A percentile compares a stretch with the other conserved stretches of the same genome.
phyloP scores from a whole-genome alignment of 2,329 filamentous ascomycete genomes.

The Cryphonectria carpinicola region DNA sequence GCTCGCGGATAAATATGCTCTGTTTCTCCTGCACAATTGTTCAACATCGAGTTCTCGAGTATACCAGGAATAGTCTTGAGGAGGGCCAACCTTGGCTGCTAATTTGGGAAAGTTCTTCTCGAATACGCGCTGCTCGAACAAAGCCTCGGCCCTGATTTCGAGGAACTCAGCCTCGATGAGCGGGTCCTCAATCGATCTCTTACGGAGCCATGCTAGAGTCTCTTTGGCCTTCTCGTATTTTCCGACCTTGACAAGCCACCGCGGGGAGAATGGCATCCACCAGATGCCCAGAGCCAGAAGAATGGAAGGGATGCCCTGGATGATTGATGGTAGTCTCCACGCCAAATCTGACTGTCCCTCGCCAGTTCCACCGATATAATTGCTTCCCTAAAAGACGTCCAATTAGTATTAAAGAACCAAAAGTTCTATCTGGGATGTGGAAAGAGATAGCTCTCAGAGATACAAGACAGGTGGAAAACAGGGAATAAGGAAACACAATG shows the following conservation, averaged over 20 bases:
- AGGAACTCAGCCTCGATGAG: slow-evolving; percentile 48
- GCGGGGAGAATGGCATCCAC: slow-evolving; percentile 57
- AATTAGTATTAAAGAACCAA: background rate
- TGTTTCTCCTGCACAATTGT: slow-evolving; percentile 37
- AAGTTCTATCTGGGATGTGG: too few species aligned
- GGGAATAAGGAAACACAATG: background rate
- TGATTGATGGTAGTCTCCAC: slow-evolving; percentile 50
- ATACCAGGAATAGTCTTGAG: background rate
- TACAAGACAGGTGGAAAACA: background rate
- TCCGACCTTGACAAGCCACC: slow-evolving; percentile 45
- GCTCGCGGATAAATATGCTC: slow-evolving; percentile 47
- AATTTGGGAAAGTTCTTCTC: slow-evolving; percentile 49
- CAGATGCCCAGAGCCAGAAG: slow-evolving; percentile 41
- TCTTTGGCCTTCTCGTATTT: slow-evolving; percentile 32
- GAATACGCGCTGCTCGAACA: slow-evolving; percentile 48
- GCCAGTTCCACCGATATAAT: slow-evolving; percentile 52
- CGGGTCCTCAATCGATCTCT: slow-evolving; percentile 37
- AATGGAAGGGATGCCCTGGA: slow-evolving; percentile 47
- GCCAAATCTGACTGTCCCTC: slow-evolving; percentile 46
- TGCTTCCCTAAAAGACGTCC: slow-evolving; percentile 35
- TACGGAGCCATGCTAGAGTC: slow-evolving; percentile 37
- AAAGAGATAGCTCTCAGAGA: too few species aligned
- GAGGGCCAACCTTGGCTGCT: slow-evolving; percentile 38
- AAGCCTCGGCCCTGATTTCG: slow-evolving; percentile 51
- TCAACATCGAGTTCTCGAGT: background rate